phyloP scores from a whole-genome alignment of 768 basidiomycete species.

The Tephrocybe sp. region DNA sequence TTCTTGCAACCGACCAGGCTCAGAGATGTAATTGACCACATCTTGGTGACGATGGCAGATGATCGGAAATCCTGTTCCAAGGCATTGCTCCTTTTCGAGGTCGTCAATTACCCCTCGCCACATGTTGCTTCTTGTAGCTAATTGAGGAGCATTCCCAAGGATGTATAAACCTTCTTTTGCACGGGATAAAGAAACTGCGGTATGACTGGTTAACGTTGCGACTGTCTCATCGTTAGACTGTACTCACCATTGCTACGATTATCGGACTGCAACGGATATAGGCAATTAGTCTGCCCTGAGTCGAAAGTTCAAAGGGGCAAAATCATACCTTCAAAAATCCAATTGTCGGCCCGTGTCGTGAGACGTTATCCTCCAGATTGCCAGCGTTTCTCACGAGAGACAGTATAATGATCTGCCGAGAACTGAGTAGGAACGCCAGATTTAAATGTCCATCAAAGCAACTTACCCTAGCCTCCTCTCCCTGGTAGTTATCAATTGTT shows the following conservation, averaged over 20 bases:
- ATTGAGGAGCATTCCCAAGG: constrained; percentile 60
- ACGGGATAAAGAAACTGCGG: constrained; percentile 64
- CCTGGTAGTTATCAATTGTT: constrained; percentile 80
- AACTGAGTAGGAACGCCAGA: background rate
- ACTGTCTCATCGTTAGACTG: background rate
- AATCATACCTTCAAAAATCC: constrained; percentile 67
- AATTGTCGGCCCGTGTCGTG: constrained; percentile 40
- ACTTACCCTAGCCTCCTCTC: constrained; percentile 59
- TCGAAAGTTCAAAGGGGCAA: background rate
- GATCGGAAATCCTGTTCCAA: constrained; percentile 56
- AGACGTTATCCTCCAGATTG: constrained; percentile 28
- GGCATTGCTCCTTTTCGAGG: constrained; percentile 40
- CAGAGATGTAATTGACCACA: constrained; percentile 33
- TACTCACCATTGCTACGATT: constrained; percentile 53
- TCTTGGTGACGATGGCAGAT: constrained; percentile 56
- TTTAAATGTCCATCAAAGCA: background rate
- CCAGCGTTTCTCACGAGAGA: constrained; percentile 75
- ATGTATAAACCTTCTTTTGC: constrained; percentile 74
- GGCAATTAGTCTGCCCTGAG: background rate
- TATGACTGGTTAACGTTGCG: constrained; percentile 4
- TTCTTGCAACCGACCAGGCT: constrained; percentile 48
- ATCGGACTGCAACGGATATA: constrained; percentile 35
- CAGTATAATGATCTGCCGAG: constrained; percentile 58
- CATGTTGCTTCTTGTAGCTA: constrained; percentile 48
- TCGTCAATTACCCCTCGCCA: constrained; percentile 61